phyloP scores from a whole-genome alignment of 1,284 basidiomycete species.

The Microbotryomycetes sp. region DNA sequence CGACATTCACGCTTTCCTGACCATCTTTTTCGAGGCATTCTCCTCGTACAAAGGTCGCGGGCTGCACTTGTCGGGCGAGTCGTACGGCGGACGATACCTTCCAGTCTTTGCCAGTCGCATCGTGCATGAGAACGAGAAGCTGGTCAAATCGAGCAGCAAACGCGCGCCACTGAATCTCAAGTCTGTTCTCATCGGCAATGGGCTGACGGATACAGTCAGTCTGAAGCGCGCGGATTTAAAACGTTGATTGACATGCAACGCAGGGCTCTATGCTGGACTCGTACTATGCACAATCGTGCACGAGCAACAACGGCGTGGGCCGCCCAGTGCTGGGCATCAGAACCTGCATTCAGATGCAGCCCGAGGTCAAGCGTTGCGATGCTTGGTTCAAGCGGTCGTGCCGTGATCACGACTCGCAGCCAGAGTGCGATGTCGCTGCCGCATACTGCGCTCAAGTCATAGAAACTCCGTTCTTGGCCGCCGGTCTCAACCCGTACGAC shows the following conservation, averaged over 20 bases:
- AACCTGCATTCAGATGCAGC: conserved; percentile 9
- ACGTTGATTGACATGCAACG: not conserved
- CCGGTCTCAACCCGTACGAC: conserved; percentile 9
- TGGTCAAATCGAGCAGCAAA: conserved; percentile 41
- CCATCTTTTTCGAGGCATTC: conserved; percentile 40
- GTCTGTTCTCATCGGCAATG: conserved; percentile 68
- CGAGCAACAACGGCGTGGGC: conserved; percentile 2
- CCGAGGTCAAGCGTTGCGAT: conserved; percentile 8
- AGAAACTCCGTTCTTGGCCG: not conserved
- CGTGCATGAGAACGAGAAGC: conserved; percentile 62
- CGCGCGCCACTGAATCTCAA: conserved; percentile 64
- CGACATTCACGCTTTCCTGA: conserved; percentile 39
- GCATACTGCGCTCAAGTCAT: not conserved
- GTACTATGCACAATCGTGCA: conserved; percentile 5
- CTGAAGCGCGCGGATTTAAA: not conserved
- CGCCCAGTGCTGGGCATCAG: conserved; percentile 1
- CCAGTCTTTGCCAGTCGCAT: conserved; percentile 73
- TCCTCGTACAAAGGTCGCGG: conserved; percentile 32
- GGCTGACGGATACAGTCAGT: conserved; percentile 43
- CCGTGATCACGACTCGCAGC: not conserved
- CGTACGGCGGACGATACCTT: conserved; percentile 59
- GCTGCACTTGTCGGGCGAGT: conserved; percentile 22
- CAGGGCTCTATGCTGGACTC: not conserved
- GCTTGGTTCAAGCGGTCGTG: conserved; percentile 7
- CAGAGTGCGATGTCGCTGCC: conserved; percentile 3